Evolutionary conservation across 2,329 filamentous ascomycete genomes (phyloP), one percentile per base, ranked within the genome.

Genomic region (Penicillium palitans): DNA sequence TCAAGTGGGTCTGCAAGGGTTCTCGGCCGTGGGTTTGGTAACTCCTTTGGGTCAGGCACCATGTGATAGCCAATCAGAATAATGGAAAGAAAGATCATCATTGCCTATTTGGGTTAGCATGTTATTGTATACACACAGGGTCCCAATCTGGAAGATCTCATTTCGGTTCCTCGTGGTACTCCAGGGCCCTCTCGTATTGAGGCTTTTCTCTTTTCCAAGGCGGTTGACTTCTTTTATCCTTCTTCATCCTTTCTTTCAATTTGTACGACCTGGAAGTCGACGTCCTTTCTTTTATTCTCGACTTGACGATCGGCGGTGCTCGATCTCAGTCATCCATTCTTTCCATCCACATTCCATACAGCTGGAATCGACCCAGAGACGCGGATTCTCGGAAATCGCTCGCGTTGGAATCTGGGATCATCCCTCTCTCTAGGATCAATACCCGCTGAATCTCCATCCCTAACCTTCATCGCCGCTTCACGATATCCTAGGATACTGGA

Each of bases 321-420:
- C 56, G 61, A 67, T 60, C 39, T 63, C 50, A 60, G 61, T 66
- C 54, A 54, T 66, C 61, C 66, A 68, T 67, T 67, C 66, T 67
- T 68, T 68, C 58, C 46, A 61, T 58, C 61, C 61, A 67, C 66
- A 68, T 68, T 68, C 66, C 65, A 41, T 55, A 57, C 19, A 55
- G 19, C 19, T 59, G 52, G 44, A 64, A 57, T 60, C 42, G 29
- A 29, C 33, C 39, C 58, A 59, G 40, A 27, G 44, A 62, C 64
- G 58, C 62, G 58, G 48, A 31, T 64, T 25, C 45, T 57, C 49
- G 48, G 54, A 52, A n/a, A 46, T 41, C 19, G 59, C 52, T 63
- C 63, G 60, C 62, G 52, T 59, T 60, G 63, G 66, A 64, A 68
- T 68, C 37, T 48, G 52, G 29, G 44, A 19, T 21, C 40, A 33